Base-by-base conservation (phyloP, 768 basidiomycete genomes). In the Lyophyllum atratum region DNA sequence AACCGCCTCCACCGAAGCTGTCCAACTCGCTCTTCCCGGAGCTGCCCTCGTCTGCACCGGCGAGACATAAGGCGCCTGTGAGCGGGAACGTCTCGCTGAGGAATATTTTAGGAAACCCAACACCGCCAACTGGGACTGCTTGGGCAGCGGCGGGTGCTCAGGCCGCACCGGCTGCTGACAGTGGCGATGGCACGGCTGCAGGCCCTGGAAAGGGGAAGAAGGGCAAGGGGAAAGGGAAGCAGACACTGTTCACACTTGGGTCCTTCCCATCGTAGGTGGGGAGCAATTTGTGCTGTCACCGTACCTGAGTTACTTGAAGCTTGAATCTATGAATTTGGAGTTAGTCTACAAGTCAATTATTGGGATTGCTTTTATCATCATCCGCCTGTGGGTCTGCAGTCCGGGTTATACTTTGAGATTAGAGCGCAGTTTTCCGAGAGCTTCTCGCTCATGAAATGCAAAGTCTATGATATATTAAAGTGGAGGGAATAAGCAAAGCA, bases 171-270 rank as follows among this genome's bases (percentile, higher is more conserved):
- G 48, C 47, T 22, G 42, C 37, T 49, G 62, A 55, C 24, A 61
- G 37, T 55, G 63, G 49, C 26, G 55, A 15, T 11, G 47, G 33
- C 53, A 55, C 33, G 19, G 59, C 51, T 12, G 58, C 52, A 25
- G 68, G 59, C 34, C 56, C 56, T 39, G 64, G 62, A 0, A 87
- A 84, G 63, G 84, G 83, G 31, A 90, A 85, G 79, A 93, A 91
- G 71, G 82, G 83, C 0, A 94, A 93, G 67, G 85, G 85, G 1
- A 92, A 93, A 71, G 84, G 85, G 69, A 93, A 93, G 73, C 90
- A 93, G 78, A 93, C 85, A 9, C 70, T 95, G 61, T 94, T 93
- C 64, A 92, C 79, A 11, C 68, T 82, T 55, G 80, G 81, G n/a
- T 70, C 79, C 4, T 78, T 81, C 70, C 77, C 80, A 6, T 34